A percentile compares a stretch with the other conserved stretches of the same genome.
These are phyloP conservation scores for Sclerotinia trifoliorum DNA, from an alignment of 2,329 filamentous ascomycete genomes.

Conservation along the genomic window DNA sequence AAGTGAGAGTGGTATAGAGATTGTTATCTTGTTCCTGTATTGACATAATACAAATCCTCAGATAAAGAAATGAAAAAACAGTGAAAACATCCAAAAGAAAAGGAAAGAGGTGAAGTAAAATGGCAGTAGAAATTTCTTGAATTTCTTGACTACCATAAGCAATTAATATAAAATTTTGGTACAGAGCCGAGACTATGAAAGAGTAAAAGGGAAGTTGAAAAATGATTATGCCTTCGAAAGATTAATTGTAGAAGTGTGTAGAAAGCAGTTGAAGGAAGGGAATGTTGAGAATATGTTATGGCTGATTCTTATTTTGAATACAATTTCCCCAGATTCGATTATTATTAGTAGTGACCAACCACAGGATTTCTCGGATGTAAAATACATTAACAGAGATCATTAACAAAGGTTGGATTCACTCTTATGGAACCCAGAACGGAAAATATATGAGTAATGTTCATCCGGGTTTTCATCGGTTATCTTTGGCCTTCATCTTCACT, in stretches of 20 bases:
- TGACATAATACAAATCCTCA: not conserved
- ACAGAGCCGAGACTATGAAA: slow-evolving; percentile 7
- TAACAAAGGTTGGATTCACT: not conserved
- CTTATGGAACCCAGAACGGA: slow-evolving; percentile 5
- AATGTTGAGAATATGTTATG: not conserved
- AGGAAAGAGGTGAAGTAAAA: slow-evolving; percentile 3
- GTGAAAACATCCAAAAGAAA: not conserved
- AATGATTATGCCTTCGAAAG: not conserved
- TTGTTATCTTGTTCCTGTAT: not conserved
- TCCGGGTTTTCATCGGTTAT: not conserved
- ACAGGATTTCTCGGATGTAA: not conserved
- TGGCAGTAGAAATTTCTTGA: not conserved
- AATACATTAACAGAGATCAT: not conserved
- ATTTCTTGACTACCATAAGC: not conserved
- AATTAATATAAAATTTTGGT: slow-evolving; percentile 4
- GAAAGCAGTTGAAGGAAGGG: not conserved
- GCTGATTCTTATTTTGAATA: not conserved
- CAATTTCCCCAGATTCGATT: not conserved
- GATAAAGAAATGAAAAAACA: not conserved
- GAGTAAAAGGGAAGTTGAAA: not conserved
- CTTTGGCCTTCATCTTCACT: not conserved
- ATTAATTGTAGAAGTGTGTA: slow-evolving; percentile 3
- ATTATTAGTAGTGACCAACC: not conserved
- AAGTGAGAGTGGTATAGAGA: not conserved
- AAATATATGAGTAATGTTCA: not conserved